phyloP scores from a whole-genome alignment of 2,329 filamentous ascomycete species.

The Colletotrichum caudatum region DNA sequence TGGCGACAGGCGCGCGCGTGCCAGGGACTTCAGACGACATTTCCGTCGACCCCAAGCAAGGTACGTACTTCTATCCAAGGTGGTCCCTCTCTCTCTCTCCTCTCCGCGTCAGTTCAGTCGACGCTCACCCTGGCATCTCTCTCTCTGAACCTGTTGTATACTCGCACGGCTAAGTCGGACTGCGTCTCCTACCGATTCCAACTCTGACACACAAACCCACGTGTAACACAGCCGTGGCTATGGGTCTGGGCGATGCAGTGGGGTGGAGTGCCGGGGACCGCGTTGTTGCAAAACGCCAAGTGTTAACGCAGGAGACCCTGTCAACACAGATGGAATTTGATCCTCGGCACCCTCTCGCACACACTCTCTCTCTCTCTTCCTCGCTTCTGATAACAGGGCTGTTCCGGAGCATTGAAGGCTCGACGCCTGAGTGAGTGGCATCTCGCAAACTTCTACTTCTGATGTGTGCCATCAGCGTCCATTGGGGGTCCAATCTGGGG shows the following conservation, averaged over 20 bases:
- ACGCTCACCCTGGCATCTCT: no score
- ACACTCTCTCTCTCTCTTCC: not conserved
- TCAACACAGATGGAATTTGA: not conserved
- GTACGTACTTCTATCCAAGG: no score
- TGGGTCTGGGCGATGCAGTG: conserved; percentile 20
- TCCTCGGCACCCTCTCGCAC: not conserved
- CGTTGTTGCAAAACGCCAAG: conserved; percentile 36
- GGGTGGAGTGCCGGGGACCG: not conserved
- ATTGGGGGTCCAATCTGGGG: not conserved
- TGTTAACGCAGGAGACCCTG: conserved; percentile 35
- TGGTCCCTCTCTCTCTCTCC: no score
- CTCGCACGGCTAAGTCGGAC: conserved; percentile 9
- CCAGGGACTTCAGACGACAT: conserved; percentile 22
- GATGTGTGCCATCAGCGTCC: conserved; percentile 22
- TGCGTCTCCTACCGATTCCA: not conserved
- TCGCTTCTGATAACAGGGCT: not conserved
- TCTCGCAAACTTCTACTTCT: conserved; percentile 12
- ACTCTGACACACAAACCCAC: conserved; percentile 34
- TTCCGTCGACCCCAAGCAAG: not conserved
- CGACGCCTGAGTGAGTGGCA: not conserved
- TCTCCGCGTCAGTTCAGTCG: no score
- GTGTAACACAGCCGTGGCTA: conserved; percentile 30
- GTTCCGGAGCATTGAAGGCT: not conserved
- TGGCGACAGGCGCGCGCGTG: conserved; percentile 38
- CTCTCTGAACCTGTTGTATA: no score